Conservation (phyloP, 306 rosid genomes). For the Morella rubra region DNA sequence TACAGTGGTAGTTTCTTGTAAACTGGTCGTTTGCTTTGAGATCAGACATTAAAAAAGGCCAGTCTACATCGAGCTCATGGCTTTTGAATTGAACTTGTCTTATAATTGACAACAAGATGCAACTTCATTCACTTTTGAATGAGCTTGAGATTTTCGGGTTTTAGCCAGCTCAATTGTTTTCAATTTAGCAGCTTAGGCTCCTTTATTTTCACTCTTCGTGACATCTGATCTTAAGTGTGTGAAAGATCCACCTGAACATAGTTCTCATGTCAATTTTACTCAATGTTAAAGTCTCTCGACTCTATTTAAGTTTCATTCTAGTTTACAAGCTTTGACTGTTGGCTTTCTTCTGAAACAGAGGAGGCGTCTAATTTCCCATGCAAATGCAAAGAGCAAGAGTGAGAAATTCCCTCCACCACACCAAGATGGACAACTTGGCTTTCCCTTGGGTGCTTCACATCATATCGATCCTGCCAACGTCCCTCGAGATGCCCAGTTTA, state of each 20-base stretch:
- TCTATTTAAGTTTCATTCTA: slow-evolving; percentile 15
- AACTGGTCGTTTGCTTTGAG: not conserved
- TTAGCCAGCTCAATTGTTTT: not conserved
- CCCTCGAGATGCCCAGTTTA: slow-evolving; percentile 64
- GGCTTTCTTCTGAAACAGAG: slow-evolving; percentile 58
- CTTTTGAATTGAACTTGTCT: not conserved
- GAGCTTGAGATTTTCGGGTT: slow-evolving; percentile 11
- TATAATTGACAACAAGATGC: not conserved
- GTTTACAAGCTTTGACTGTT: slow-evolving; percentile 5
- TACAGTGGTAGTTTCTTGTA: not conserved
- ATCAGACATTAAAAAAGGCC: not conserved
- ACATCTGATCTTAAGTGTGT: not conserved
- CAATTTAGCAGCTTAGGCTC: not conserved
- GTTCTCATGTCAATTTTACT: not conserved
- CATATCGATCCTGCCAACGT: slow-evolving; percentile 74
- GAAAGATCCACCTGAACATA: not conserved
- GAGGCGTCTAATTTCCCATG: slow-evolving; percentile 74
- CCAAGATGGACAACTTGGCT: slow-evolving; percentile 86
- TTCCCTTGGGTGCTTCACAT: slow-evolving; percentile 75
- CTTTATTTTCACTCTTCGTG: not conserved
- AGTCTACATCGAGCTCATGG: slow-evolving; percentile 7
- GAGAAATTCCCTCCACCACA: slow-evolving; percentile 97
- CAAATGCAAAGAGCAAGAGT: slow-evolving; percentile 96
- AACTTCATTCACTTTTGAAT: slow-evolving; percentile 10
- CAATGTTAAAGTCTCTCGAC: not conserved